Evolutionary conservation across 805 yeast species (phyloP).

Genomic region (Zygoascus ofunaensis): DNA sequence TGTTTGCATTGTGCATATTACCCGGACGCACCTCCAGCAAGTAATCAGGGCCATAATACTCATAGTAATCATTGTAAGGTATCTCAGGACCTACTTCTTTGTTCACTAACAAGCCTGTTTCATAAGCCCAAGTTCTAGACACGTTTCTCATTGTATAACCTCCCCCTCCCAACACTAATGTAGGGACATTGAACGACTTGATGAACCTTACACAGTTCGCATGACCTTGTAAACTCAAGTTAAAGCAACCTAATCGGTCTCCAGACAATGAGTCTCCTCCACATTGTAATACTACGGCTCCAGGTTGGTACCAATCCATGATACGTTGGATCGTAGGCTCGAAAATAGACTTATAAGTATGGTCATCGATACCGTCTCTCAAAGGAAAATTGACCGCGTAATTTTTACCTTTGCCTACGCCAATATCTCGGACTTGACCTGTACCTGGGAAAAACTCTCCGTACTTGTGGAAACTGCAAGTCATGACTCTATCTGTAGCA

Average conservation of each 20-base stretch:
- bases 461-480: conserved; percentile 89
- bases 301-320: conserved; percentile 84
- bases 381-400: conserved; percentile 87
- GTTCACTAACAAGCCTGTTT: conserved; percentile 72
- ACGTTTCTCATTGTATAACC: conserved; percentile 97
- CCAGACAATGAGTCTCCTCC: conserved; percentile 95
- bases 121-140: conserved; percentile 90
- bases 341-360: conserved; percentile 71
- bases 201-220: conserved; percentile 91
- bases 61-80: conserved; percentile 94
- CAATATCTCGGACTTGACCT: conserved; percentile 82
- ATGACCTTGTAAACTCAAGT: conserved; percentile 83
- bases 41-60: conserved; percentile 95
- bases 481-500: conserved; percentile 92
- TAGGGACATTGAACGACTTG: conserved; percentile 81
- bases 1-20: conserved; percentile 93
- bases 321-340: conserved; percentile 65
- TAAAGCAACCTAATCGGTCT: conserved; percentile 90
- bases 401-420: conserved; percentile 81
- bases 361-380: conserved; percentile 93
- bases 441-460: conserved; percentile 98
- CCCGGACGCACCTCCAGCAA: conserved; percentile 90
- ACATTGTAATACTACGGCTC: conserved; percentile 90
- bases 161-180: conserved; percentile 92
- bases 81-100: conserved; percentile 43